Base-by-base conservation (phyloP, 805 yeast species). In the Candida ovalis region DNA sequence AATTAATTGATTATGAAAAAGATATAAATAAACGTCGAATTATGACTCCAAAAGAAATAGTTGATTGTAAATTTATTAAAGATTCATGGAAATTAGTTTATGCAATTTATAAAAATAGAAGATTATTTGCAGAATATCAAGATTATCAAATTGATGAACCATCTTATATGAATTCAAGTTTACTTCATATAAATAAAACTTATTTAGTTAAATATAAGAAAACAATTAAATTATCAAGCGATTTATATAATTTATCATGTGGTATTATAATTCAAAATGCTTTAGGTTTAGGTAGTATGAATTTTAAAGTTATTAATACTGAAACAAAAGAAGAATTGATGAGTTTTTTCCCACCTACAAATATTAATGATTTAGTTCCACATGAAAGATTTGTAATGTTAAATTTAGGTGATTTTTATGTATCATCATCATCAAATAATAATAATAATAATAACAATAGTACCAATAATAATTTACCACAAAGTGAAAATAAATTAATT, bases 71-170 rank as follows among this genome's bases (percentile, higher is more conserved):
- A 46, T 77, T 58, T 50, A 59, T 78, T 13, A 69, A 67, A 47
- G 84, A 79, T 60, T 76, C 82, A 0, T 82, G 86, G 85, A 70
- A 66, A 51, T 64, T 81, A 25, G 67, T 80, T 1, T 78, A 76
- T 51, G 72, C 78, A 0, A 63, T 82, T 7, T 62, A 78, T 48
- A 72, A 70, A 51, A 80, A 78, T 56, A 71, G 79, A 43, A 62
- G 85, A 38, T 55, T 81, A 25, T 81, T 75, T 60, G 80, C 83
- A 17, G 78, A 76, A 32, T 57, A 61, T 41, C 50, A 58, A 5
- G 70, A 67, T 49, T 69, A 64, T 47, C 52, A 61, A 43, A 59
- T 76, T 5, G 82, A 77, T 54, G 78, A 76, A 56, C 80, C 80
- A 1, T 70, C 75, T 38, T 71, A 71, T 49, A 59, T 72, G 2